phyloP scores from a whole-genome alignment of 305 asterid genomes.

The Solanum hybrid region DNA sequence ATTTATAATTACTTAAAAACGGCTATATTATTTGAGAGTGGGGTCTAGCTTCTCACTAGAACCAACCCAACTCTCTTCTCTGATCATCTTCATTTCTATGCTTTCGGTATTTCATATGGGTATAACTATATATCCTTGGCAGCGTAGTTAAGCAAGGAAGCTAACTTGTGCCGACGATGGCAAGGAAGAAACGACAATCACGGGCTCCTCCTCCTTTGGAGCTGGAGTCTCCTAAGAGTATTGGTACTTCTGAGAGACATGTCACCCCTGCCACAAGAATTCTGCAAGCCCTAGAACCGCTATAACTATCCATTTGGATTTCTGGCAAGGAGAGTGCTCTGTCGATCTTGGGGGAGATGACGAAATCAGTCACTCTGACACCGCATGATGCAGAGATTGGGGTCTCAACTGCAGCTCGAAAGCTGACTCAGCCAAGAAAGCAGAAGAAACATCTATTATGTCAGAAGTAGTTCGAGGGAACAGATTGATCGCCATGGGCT shows the following conservation, averaged over 20 bases:
- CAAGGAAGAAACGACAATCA: not conserved
- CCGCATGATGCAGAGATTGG: not conserved
- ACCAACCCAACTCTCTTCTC: not conserved
- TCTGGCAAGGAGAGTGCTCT: not conserved
- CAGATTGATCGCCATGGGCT: not conserved
- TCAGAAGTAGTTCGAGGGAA: not conserved
- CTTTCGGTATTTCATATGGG: not conserved
- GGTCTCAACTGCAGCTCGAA: not conserved
- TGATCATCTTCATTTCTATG: not conserved
- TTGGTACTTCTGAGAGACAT: not conserved
- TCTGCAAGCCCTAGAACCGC: not conserved
- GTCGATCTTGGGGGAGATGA: not conserved
- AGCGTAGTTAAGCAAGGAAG: not conserved
- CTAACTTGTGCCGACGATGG: not conserved
- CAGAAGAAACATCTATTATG: not conserved
- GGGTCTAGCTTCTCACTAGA: not conserved
- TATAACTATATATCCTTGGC: not conserved
- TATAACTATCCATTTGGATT: not conserved
- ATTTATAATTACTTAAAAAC: not conserved
- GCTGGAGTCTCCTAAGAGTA: not conserved
- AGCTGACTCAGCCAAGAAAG: not conserved
- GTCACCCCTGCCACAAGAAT: not conserved
- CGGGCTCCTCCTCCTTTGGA: not conserved
- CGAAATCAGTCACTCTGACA: not conserved
- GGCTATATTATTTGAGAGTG: not conserved